Conservation (phyloP, 176 grass and related monocot species). For the Secale cereale region DNA sequence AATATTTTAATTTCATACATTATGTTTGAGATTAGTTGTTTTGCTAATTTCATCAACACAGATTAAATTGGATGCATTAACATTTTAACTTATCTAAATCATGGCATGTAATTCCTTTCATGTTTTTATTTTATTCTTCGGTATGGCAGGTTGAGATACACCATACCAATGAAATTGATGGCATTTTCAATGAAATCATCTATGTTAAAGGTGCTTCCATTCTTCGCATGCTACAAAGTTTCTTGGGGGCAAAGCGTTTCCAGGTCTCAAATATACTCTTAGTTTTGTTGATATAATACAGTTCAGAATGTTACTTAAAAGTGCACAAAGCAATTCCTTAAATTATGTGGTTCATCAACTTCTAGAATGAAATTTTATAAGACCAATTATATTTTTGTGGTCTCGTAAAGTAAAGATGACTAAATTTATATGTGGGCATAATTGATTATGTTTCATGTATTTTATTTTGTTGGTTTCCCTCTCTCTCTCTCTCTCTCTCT, state of each 20-base stretch:
- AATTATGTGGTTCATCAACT: no score
- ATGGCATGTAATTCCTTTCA: background rate
- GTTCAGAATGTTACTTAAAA: background rate
- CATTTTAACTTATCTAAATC: background rate
- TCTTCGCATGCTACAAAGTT: conserved; percentile 78
- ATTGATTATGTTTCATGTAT: background rate
- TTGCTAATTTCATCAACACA: no score
- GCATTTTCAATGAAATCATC: conserved; percentile 60
- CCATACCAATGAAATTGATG: background rate
- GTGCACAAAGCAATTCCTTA: background rate
- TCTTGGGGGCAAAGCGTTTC: conserved; percentile 64
- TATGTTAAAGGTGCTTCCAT: conserved; percentile 71
- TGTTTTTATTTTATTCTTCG: background rate
- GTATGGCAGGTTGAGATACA: background rate
- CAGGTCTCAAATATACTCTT: conserved; percentile 39
- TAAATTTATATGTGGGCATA: background rate
- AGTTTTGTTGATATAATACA: background rate
- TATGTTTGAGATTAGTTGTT: background rate
- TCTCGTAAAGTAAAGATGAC: background rate
- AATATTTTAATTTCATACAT: background rate
- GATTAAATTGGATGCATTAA: no score
- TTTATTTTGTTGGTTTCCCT: background rate
- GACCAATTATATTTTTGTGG: background rate
- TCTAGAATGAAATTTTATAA: background rate
- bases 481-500: no score